Evolutionary conservation across 2,329 filamentous ascomycete genomes (phyloP), one percentile per base, ranked within the genome.

Genomic region (Pestalotiopsis fici): DNA sequence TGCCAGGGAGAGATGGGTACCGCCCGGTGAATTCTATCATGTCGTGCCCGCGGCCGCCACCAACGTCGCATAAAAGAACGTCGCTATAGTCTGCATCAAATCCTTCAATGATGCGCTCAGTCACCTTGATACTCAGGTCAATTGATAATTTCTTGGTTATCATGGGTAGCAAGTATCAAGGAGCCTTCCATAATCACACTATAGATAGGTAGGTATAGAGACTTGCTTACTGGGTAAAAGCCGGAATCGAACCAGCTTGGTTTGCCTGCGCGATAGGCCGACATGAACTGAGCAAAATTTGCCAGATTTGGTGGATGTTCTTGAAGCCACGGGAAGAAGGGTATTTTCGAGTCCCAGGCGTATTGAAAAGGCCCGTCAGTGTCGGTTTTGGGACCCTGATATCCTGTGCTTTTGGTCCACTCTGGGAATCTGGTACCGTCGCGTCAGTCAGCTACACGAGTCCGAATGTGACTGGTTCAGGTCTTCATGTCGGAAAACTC

Each of bases 1-100:
- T 35, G 15, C 27, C 59, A 7, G 59, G 59, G n/a, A 37, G 59
- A 18, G 27, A 61, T 11, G 59, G 59, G 21, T 61, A 61, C 35
- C 28, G 59, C 15, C 28, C 27, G 3, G 59, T 15, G 28, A 61
- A 43, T n/a, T 12, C 28, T 27, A 61, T 15, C 59, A 61, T 35
- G n/a, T 61, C 31, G 47, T 50, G 59, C 27, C 65, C n/a, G 18
- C 59, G 43, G 47, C 59, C 56, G 27, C 59, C 59, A 31, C 31
- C 13, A n/a, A n/a, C 59, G 31, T 61, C 59, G 28, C 15, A 9
- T 6, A 61, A 28, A 13, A 61, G 59, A 3, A 61, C 59, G 28
- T 61, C 59, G 31, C 59, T 61, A 27, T 61, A 61, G 31, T 35
- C 21, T 18, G 59, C 59, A 39, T 61, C 59, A 31, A 61, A 61